Evolutionary conservation across 2,329 filamentous ascomycete genomes (phyloP).

Genomic region (Erysiphe pulchra): DNA sequence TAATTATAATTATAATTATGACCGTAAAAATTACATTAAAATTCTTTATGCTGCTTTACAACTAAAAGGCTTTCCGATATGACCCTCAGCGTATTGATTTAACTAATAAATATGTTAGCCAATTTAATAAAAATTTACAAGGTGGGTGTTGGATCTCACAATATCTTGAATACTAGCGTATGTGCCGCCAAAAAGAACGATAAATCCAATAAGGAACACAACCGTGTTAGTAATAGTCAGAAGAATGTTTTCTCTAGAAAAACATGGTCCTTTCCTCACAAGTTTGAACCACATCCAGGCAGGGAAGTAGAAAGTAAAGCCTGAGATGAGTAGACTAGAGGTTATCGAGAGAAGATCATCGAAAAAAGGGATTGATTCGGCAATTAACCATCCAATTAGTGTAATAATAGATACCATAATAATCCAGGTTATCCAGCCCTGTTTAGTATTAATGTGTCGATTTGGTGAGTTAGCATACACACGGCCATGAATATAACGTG

Average conservation of each 20-base stretch:
- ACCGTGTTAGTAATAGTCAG: neutral
- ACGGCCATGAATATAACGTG: conserved; percentile 9
- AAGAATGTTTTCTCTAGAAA: neutral
- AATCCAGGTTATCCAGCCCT: conserved; percentile 23
- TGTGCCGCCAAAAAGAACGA: neutral
- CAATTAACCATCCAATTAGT: conserved; percentile 39
- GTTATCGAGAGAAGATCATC: conserved; percentile 30
- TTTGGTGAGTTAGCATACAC: conserved; percentile 7
- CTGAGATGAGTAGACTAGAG: conserved; percentile 19
- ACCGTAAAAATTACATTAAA: no score
- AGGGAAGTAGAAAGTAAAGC: conserved; percentile 11
- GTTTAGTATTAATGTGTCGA: conserved; percentile 5
- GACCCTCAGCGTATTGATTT: neutral
- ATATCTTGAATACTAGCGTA: conserved; percentile 1
- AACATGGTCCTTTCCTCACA: neutral
- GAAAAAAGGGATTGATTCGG: conserved; percentile 44
- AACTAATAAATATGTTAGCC: neutral
- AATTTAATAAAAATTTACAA: neutral
- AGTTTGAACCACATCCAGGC: conserved; percentile 9
- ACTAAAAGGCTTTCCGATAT: neutral
- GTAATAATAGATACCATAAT: conserved; percentile 28
- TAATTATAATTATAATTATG: no score
- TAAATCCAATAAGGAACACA: neutral
- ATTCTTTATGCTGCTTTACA: neutral
- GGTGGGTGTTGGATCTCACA: neutral